Evolutionary conservation across 306 rosid genomes (phyloP).

Genomic region (Vigna trinervia): DNA sequence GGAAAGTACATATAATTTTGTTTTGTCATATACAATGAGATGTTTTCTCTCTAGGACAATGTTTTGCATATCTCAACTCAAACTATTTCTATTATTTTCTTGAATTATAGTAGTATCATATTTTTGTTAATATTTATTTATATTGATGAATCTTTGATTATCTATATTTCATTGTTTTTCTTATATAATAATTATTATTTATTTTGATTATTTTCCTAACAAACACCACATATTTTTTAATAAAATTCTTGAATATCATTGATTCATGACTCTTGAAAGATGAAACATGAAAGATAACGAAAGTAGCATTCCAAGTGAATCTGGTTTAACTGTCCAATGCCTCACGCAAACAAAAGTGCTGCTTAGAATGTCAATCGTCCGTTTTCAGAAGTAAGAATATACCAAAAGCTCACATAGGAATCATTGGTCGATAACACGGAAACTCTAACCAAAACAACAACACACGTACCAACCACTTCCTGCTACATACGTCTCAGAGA

Average conservation of each 20-base stretch:
- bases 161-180: no score
- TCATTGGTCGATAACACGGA: neutral
- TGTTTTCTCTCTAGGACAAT: no score
- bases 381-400: conserved; percentile 23
- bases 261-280: neutral
- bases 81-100: no score
- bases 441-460: conserved; percentile 4
- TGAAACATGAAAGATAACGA: neutral
- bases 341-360: neutral
- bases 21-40: no score
- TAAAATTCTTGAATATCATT: neutral
- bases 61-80: no score
- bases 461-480: conserved; percentile 33
- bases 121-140: no score
- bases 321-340: neutral
- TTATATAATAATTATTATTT: no score
- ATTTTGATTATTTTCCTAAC: no score
- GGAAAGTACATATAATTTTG: no score
- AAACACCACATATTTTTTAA: neutral
- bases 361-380: neutral
- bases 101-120: no score
- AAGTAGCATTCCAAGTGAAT: neutral
- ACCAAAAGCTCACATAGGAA: neutral
- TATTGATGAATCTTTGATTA: no score
- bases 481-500: conserved; percentile 5